Conservation (phyloP, 2,329 filamentous ascomycete species). For the Albifimbria verrucaria region DNA sequence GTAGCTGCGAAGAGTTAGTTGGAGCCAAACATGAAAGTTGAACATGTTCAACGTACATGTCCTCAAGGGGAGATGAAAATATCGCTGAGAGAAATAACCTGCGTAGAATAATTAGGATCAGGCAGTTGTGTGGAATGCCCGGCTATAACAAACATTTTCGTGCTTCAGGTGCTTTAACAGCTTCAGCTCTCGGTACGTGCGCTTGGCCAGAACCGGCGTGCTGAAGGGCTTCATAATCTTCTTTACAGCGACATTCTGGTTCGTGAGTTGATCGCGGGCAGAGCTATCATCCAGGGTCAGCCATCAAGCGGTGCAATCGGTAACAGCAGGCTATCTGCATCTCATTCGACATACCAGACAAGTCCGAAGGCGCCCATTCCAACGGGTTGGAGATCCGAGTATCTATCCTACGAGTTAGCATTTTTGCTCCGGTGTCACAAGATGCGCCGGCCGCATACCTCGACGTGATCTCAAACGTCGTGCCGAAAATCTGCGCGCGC, state of each 20-base stretch:
- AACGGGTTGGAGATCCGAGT: conserved; percentile 96
- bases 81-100: conserved; percentile 97
- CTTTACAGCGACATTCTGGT: conserved; percentile 95
- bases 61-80: conserved; percentile 99
- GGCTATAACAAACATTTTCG: conserved; percentile 69
- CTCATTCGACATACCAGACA: conserved; percentile 71
- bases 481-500: conserved; percentile 98
- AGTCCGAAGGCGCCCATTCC: conserved; percentile 99
- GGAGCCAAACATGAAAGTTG: conserved; percentile 7
- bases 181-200: conserved; percentile 96
- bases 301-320: too few relatives aligned
- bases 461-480: conserved; percentile 99
- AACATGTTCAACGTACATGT: conserved; percentile 73
- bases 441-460: conserved; percentile 54
- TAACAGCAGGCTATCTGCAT: too few relatives aligned
- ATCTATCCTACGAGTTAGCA: conserved; percentile 53
- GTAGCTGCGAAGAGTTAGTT: conserved; percentile 58
- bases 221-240: conserved; percentile 99
- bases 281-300: conserved; percentile 56
- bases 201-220: conserved; percentile 96
- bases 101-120: conserved; percentile 11
- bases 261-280: conserved; percentile 95
- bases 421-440: too few relatives aligned
- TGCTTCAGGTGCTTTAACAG: conserved; percentile 94
- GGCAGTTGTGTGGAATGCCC: background rate